Evolutionary conservation across 768 basidiomycete species (phyloP).

Genomic region (Russula brevipes): DNA sequence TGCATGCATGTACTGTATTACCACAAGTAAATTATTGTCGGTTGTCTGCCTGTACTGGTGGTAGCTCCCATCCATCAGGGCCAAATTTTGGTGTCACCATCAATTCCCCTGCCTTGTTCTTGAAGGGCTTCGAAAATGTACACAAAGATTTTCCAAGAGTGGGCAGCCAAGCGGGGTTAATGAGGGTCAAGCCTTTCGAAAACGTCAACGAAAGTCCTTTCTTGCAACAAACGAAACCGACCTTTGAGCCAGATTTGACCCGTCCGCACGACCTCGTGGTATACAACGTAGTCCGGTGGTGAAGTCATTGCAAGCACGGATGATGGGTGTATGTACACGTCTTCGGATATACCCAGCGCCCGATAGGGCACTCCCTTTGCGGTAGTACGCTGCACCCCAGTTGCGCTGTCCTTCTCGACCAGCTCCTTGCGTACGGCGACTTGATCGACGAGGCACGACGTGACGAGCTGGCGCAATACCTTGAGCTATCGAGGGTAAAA

Average conservation of each 20-base stretch:
- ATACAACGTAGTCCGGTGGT: slow-evolving; percentile 86
- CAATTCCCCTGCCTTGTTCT: slow-evolving; percentile 58
- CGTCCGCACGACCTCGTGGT: slow-evolving; percentile 74
- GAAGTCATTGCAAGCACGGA: slow-evolving; percentile 63
- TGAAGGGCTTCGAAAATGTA: slow-evolving; percentile 81
- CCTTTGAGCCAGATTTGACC: slow-evolving; percentile 77
- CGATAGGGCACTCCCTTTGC: slow-evolving; percentile 79
- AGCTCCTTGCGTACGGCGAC: slow-evolving; percentile 89
- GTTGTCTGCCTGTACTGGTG: slow-evolving; percentile 45
- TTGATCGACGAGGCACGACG: slow-evolving; percentile 92
- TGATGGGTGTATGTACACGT: slow-evolving; percentile 89
- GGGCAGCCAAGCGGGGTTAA: slow-evolving; percentile 87
- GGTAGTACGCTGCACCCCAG: slow-evolving; percentile 66
- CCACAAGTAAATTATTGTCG: slow-evolving; percentile 15
- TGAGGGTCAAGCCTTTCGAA: slow-evolving; percentile 62
- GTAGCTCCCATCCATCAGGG: slow-evolving; percentile 81
- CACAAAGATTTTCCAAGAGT: slow-evolving; percentile 76
- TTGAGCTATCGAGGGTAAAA: slow-evolving; percentile 57
- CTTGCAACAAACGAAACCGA: slow-evolving; percentile 30
- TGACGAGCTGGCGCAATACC: slow-evolving; percentile 78
- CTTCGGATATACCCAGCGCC: slow-evolving; percentile 73
- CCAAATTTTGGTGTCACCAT: slow-evolving; percentile 85
- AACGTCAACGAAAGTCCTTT: not conserved
- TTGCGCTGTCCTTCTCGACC: slow-evolving; percentile 49
- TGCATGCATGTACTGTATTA: slow-evolving; percentile 15